phyloP scores from a whole-genome alignment of 2,329 filamentous ascomycete genomes.

The Diplodia corticola region DNA sequence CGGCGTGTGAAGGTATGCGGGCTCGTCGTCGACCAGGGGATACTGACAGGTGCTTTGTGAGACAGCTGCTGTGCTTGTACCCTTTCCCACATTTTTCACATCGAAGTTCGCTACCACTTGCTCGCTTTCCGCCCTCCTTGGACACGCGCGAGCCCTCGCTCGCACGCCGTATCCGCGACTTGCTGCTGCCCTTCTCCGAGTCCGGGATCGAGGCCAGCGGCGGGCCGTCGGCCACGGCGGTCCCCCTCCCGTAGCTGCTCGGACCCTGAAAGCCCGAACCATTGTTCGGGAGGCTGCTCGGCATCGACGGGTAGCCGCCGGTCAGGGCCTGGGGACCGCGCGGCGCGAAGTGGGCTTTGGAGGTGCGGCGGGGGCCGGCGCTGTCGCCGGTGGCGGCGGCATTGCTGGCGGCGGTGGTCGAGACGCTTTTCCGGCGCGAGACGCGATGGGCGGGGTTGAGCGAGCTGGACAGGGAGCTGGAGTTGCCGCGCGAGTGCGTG shows the following conservation, averaged over 20 bases:
- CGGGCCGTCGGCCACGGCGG: slow-evolving; percentile 70
- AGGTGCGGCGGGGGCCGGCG: slow-evolving; percentile 67
- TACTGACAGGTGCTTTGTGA: slow-evolving; percentile 99
- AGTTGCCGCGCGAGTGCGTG: slow-evolving; percentile 64
- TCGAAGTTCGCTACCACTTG: slow-evolving; percentile 80
- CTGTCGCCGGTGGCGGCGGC: slow-evolving; percentile 69
- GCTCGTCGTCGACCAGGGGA: slow-evolving; percentile 51
- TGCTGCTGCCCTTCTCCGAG: slow-evolving; percentile 51
- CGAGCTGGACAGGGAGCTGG: slow-evolving; percentile 76
- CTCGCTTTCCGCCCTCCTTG: slow-evolving; percentile 74
- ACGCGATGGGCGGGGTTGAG: slow-evolving; percentile 83
- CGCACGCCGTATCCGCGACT: slow-evolving; percentile 60
- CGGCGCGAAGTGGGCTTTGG: slow-evolving; percentile 56
- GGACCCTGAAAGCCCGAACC: slow-evolving; percentile 37
- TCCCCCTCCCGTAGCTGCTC: slow-evolving; percentile 52
- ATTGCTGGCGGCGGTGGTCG: slow-evolving; percentile 70
- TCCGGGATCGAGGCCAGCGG: slow-evolving; percentile 52
- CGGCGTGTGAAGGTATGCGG: slow-evolving; percentile 45
- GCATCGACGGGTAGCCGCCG: slow-evolving; percentile 64
- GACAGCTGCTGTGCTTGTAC: slow-evolving; percentile 99
- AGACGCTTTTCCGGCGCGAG: slow-evolving; percentile 90
- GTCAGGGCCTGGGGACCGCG: slow-evolving; percentile 51
- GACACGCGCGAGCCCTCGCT: slow-evolving; percentile 81
- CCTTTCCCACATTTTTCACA: slow-evolving; percentile 99
- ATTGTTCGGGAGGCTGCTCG: slow-evolving; percentile 66